phyloP scores from a whole-genome alignment of 192 early-diverging fungal species.

The Chytriomyces hyalinus region DNA sequence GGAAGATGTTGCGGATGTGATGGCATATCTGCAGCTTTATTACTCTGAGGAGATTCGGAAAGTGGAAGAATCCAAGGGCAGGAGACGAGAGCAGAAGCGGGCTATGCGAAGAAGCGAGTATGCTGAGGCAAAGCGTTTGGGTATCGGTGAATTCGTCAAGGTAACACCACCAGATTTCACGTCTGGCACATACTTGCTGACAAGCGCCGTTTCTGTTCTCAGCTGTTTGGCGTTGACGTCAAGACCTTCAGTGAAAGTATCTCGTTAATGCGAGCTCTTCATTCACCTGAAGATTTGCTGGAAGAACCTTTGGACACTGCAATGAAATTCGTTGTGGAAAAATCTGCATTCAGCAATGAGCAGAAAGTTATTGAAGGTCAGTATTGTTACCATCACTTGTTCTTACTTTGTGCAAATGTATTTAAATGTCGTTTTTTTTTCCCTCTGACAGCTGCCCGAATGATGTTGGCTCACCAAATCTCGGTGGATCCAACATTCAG shows the following conservation, averaged over 20 bases:
- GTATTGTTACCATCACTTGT: background rate
- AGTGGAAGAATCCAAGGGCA: constrained; percentile 43
- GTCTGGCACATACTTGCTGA: background rate
- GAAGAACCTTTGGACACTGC: constrained; percentile 63
- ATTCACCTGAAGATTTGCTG: constrained; percentile 61
- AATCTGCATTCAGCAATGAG: constrained; percentile 48
- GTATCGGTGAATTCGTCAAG: constrained; percentile 53
- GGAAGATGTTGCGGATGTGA: constrained; percentile 53
- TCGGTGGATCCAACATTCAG: constrained; percentile 79
- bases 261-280: constrained; percentile 8
- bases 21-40: constrained; percentile 57
- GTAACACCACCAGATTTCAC: constrained; percentile 11
- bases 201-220: background rate
- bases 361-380: constrained; percentile 60
- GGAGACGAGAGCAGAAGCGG: constrained; percentile 47
- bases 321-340: constrained; percentile 49
- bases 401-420: background rate
- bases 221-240: constrained; percentile 50
- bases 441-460: constrained; percentile 58
- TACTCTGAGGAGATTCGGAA: constrained; percentile 51
- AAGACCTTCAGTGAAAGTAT: constrained; percentile 34
- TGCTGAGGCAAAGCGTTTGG: constrained; percentile 47
- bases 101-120: constrained; percentile 49
- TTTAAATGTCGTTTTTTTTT: constrained; percentile 27
- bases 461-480: constrained; percentile 76